These are phyloP conservation scores for Bremia lactucae DNA, from an alignment of 352 stramenopile species.

Conservation along the genomic window DNA sequence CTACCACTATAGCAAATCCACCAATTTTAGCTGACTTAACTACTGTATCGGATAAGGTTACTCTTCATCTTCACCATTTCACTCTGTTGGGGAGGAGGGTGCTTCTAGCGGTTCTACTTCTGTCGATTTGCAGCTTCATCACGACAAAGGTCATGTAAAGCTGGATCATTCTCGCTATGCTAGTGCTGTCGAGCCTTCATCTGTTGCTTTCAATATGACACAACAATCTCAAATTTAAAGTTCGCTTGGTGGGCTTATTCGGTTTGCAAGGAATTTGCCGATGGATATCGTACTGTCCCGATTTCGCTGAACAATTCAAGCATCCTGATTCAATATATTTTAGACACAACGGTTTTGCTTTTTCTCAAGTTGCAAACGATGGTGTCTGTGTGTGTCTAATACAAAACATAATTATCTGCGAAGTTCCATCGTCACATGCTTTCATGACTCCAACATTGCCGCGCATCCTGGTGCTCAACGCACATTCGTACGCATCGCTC, in stretches of 20 bases:
- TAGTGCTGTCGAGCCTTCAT: neutral
- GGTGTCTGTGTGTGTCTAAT: slow-evolving; percentile 2
- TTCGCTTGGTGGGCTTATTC: neutral
- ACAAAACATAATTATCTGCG: slow-evolving; percentile 2
- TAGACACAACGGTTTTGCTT: neutral
- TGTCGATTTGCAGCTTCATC: too few relatives aligned
- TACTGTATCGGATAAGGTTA: too few relatives aligned
- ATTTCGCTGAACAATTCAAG: neutral
- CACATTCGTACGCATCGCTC: neutral
- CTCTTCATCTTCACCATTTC: too few relatives aligned
- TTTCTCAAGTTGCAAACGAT: neutral
- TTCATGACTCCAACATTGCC: slow-evolving; percentile 8
- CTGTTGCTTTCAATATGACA: neutral
- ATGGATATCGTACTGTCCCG: neutral
- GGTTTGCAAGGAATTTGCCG: neutral
- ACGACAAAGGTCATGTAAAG: neutral
- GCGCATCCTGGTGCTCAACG: slow-evolving; percentile 3
- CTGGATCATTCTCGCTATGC: neutral
- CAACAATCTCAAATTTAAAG: neutral
- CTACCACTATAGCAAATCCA: too few relatives aligned
- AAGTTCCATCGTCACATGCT: neutral
- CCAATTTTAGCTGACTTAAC: neutral
- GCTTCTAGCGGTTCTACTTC: too few relatives aligned
- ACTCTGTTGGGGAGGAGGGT: too few relatives aligned
- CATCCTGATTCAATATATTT: neutral